Evolutionary conservation across 768 basidiomycete species (phyloP).

Genomic region (Pholiota microspora): DNA sequence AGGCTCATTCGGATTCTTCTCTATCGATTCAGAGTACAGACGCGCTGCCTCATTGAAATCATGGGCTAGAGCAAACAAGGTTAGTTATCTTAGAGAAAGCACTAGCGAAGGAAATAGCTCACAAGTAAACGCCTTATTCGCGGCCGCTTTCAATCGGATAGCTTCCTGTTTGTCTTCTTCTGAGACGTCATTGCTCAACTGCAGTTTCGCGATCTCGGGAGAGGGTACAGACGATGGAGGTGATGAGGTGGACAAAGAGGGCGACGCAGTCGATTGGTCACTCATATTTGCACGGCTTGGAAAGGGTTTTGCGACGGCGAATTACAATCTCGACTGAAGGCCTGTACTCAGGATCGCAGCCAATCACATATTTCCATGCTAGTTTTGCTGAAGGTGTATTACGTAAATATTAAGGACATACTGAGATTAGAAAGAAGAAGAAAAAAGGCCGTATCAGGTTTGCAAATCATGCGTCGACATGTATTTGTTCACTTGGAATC

Average conservation of each 20-base stretch:
- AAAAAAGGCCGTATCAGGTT: too few relatives aligned
- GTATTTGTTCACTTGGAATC: background rate
- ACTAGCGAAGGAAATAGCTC: conserved; percentile 26
- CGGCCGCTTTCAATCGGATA: conserved; percentile 71
- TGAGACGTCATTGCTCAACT: conserved; percentile 50
- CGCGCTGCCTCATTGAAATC: conserved; percentile 75
- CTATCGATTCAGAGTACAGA: conserved; percentile 83
- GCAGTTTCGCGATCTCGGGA: conserved; percentile 52
- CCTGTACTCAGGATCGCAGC: background rate
- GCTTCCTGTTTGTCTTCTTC: conserved; percentile 72
- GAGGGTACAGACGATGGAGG: conserved; percentile 58
- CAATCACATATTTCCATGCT: background rate
- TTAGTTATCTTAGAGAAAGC: too few relatives aligned
- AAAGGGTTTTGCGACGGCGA: conserved; percentile 2
- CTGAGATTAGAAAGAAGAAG: too few relatives aligned
- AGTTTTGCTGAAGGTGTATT: background rate
- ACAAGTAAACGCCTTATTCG: conserved; percentile 87
- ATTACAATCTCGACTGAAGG: conserved; percentile 3
- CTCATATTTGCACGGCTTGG: conserved; percentile 24
- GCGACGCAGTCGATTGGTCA: conserved; percentile 38
- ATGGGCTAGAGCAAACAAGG: conserved; percentile 42
- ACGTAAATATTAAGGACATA: background rate
- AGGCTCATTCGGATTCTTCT: conserved; percentile 83
- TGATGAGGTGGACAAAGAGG: conserved; percentile 41
- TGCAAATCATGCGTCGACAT: background rate